Conservation (phyloP, 495 filamentous ascomycete species). For the Xanthoparmelia taractica region DNA sequence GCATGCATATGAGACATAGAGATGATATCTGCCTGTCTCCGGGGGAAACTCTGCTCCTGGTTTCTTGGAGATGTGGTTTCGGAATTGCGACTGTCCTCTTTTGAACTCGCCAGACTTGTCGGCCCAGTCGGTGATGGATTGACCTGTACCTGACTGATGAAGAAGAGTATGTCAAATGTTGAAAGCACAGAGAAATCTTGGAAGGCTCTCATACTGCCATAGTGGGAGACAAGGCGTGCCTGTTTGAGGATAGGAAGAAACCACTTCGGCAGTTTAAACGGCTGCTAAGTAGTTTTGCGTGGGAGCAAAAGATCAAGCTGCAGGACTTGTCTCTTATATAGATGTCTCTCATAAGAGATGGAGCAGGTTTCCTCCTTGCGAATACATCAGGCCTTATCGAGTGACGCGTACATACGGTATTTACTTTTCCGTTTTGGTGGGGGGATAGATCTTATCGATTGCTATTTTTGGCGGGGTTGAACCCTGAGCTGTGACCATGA, state of each 20-base stretch:
- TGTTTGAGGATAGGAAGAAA: background rate
- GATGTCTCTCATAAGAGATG: background rate
- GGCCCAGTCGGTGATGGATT: constrained; percentile 76
- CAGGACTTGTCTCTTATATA: background rate
- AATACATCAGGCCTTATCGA: too few species aligned
- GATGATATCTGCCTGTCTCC: constrained; percentile 61
- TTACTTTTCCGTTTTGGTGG: too few species aligned
- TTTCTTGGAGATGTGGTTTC: constrained; percentile 60
- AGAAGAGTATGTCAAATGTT: background rate
- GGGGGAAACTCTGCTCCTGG: constrained; percentile 56
- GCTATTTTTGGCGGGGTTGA: background rate
- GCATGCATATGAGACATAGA: constrained; percentile 68
- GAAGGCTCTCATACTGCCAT: constrained; percentile 15
- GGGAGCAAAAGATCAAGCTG: background rate
- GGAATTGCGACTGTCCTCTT: constrained; percentile 62
- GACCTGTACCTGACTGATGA: constrained; percentile 29
- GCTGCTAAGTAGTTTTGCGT: background rate
- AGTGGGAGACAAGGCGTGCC: background rate
- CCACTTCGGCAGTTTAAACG: background rate
- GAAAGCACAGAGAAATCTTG: background rate
- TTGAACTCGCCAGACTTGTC: constrained; percentile 84
- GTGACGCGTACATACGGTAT: too few species aligned
- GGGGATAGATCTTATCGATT: background rate
- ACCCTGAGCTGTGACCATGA: too few species aligned
- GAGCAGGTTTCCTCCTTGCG: too few species aligned